A percentile compares a stretch with the other conserved stretches of the same genome.
Conservation (phyloP, 129 eudicot genomes). For the Saussurea involucrata region DNA sequence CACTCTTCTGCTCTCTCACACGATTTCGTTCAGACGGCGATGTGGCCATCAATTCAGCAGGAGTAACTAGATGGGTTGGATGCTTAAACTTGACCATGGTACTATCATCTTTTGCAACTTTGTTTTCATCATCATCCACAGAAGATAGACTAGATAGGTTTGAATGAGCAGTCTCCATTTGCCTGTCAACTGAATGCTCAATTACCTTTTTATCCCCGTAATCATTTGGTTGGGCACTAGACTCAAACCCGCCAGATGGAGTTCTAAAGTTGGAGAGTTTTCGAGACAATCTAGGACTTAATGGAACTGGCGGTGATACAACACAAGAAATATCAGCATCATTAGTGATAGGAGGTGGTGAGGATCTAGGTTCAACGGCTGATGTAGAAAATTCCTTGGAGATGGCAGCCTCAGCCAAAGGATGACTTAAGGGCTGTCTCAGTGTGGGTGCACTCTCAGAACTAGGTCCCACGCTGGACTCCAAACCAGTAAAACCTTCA, state of each 20-base stretch:
- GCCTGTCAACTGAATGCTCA: constrained; percentile 17
- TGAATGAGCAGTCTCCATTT: constrained; percentile 46
- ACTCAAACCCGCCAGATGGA: constrained; percentile 33
- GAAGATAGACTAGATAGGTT: constrained; percentile 40
- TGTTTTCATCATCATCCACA: constrained; percentile 51
- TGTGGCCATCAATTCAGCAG: constrained; percentile 80
- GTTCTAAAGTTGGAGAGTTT: constrained; percentile 55
- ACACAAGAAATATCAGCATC: constrained; percentile 37
- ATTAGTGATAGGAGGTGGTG: constrained; percentile 24
- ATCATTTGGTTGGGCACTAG: constrained; percentile 34
- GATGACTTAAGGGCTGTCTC: constrained; percentile 34
- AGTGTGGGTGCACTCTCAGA: constrained; percentile 37
- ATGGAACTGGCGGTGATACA: constrained; percentile 52
- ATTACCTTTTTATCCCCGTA: constrained; percentile 42
- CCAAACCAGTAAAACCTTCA: constrained; percentile 44
- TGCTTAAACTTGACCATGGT: constrained; percentile 56
- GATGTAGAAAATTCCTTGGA: constrained; percentile 30
- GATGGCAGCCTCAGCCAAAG: constrained; percentile 32
- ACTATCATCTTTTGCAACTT: constrained; percentile 41
- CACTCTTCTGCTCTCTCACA: constrained; percentile 20
- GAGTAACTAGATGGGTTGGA: constrained; percentile 95
- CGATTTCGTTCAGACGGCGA: constrained; percentile 52
- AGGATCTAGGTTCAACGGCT: constrained; percentile 35
- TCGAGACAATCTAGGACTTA: constrained; percentile 62
- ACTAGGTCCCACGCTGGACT: constrained; percentile 16